Conservation (phyloP, 768 basidiomycete species). For the Suillus americanus region DNA sequence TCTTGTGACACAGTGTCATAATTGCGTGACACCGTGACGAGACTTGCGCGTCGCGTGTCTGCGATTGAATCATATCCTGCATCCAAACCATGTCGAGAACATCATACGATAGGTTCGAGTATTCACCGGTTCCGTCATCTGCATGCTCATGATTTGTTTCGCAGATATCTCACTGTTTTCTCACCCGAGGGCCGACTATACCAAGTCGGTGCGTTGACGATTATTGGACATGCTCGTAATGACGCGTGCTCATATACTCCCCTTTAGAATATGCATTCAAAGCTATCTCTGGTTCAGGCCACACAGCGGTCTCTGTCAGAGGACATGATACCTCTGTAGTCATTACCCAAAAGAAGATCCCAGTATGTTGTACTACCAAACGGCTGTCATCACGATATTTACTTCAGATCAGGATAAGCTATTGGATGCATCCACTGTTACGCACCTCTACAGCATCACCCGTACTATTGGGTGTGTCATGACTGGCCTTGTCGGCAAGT, state of each 20-base stretch:
- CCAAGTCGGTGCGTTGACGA: constrained; percentile 82
- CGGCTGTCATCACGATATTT: constrained; percentile 4
- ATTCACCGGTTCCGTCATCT: background rate
- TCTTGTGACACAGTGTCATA: constrained; percentile 32
- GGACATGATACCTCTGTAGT: constrained; percentile 95
- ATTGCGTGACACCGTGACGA: constrained; percentile 38
- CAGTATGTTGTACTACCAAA: constrained; percentile 55
- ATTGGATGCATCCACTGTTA: constrained; percentile 89
- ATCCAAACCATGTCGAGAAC: constrained; percentile 79
- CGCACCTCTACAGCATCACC: constrained; percentile 95
- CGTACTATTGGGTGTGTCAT: constrained; percentile 97
- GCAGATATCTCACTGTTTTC: constrained; percentile 93
- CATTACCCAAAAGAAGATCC: constrained; percentile 98
- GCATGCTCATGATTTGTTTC: background rate
- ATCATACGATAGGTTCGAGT: constrained; percentile 80
- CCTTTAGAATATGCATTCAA: constrained; percentile 96
- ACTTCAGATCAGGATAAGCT: constrained; percentile 79
- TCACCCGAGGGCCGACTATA: constrained; percentile 96
- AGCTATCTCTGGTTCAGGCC: constrained; percentile 95
- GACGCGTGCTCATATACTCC: constrained; percentile 13
- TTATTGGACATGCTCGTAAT: background rate
- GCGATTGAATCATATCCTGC: constrained; percentile 18
- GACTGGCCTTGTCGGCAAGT: constrained; percentile 91
- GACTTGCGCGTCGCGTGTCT: constrained; percentile 64
- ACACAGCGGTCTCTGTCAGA: constrained; percentile 89